A percentile compares a stretch with the other conserved stretches of the same genome.
These are phyloP conservation scores for Torrubiella hemipterigena DNA, from an alignment of 2,329 filamentous ascomycete genomes.

Conservation along the genomic window DNA sequence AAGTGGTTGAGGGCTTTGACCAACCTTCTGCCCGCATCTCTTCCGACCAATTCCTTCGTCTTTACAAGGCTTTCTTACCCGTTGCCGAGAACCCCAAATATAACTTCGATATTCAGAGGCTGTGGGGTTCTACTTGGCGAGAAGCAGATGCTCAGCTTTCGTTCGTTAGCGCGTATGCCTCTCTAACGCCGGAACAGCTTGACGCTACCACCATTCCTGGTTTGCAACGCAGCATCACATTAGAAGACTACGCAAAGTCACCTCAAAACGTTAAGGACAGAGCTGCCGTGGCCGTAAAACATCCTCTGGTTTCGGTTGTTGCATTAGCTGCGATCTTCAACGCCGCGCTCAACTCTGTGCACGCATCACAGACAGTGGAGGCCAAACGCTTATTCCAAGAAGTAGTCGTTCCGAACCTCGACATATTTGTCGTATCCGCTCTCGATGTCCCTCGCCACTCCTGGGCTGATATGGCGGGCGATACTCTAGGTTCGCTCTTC, in stretches of 20 bases:
- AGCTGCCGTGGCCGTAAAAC: constrained; percentile 56
- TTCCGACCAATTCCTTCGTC: constrained; percentile 63
- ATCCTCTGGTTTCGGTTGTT: constrained; percentile 79
- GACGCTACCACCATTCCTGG: constrained; percentile 78
- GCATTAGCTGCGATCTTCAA: constrained; percentile 62
- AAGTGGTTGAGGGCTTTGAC: constrained; percentile 71
- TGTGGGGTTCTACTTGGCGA: constrained; percentile 89
- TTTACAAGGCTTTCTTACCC: constrained; percentile 70
- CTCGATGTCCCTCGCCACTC: constrained; percentile 62
- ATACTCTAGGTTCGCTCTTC: constrained; percentile 67
- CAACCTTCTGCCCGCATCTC: constrained; percentile 65
- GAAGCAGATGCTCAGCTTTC: constrained; percentile 80
- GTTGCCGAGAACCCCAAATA: constrained; percentile 44
- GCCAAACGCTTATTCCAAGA: constrained; percentile 55
- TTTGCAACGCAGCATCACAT: constrained; percentile 64
- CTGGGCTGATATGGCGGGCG: constrained; percentile 62
- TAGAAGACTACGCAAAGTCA: constrained; percentile 41
- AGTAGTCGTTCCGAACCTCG: constrained; percentile 60
- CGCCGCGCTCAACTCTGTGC: constrained; percentile 48
- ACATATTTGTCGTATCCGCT: constrained; percentile 68
- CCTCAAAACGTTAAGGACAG: constrained; percentile 36
- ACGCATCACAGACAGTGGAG: constrained; percentile 50
- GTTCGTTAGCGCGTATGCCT: constrained; percentile 82
- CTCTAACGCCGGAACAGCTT: constrained; percentile 60
- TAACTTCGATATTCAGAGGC: constrained; percentile 66